Evolutionary conservation across 306 rosid species (phyloP).

Genomic region (Malus fusca): DNA sequence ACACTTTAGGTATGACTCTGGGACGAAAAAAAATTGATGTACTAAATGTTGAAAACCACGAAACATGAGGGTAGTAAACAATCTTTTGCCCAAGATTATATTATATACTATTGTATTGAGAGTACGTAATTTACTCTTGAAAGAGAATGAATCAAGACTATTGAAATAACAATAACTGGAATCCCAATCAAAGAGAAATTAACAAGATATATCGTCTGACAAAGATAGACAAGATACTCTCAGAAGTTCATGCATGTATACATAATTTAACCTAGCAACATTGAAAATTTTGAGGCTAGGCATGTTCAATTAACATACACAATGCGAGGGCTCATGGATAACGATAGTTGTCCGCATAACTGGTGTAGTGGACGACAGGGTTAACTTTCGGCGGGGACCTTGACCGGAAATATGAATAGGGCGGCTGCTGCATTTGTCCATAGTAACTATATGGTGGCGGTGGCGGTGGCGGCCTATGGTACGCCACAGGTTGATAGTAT

Average conservation of each 20-base stretch:
- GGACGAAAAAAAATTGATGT: too few species aligned
- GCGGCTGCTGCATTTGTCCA: neutral
- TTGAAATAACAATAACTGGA: too few species aligned
- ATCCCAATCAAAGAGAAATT: too few species aligned
- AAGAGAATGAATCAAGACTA: too few species aligned
- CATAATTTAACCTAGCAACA: neutral
- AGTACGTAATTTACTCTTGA: too few species aligned
- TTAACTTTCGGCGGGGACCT: neutral
- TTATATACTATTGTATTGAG: too few species aligned
- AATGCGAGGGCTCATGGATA: neutral
- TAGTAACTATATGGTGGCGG: constrained; percentile 6
- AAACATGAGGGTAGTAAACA: too few species aligned
- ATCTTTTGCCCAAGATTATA: too few species aligned
- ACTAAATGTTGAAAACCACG: too few species aligned
- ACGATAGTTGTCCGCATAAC: constrained; percentile 19
- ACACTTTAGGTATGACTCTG: too few species aligned
- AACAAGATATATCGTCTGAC: too few species aligned
- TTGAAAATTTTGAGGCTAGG: neutral
- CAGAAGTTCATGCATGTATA: neutral
- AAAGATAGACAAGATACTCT: too few species aligned
- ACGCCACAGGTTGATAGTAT: neutral
- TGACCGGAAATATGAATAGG: neutral
- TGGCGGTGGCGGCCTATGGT: neutral
- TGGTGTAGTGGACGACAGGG: constrained; percentile 21
- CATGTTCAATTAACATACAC: neutral